A percentile compares a stretch with the other conserved stretches of the same genome.
Evolutionary conservation across 768 basidiomycete species (phyloP).

Genomic region (Phaeotremella skinneri): DNA sequence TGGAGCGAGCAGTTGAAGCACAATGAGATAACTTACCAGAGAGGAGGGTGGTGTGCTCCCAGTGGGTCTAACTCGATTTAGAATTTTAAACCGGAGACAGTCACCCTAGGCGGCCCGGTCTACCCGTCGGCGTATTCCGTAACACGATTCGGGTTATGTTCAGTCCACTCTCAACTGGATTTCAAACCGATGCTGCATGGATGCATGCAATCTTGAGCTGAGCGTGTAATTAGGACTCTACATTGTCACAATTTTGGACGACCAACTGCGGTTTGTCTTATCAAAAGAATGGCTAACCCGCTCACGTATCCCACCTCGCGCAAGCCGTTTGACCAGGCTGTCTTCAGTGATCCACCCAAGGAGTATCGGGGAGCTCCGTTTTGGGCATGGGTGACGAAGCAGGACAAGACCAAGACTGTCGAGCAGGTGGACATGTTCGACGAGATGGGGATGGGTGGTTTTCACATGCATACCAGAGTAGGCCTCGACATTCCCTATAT

Average conservation of each 20-base stretch:
- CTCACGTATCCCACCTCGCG: constrained; percentile 29
- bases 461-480: constrained; percentile 39
- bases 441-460: constrained; percentile 37
- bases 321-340: constrained; percentile 21
- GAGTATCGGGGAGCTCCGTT: constrained; percentile 39
- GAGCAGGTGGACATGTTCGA: constrained; percentile 25
- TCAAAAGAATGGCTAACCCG: constrained; percentile 23
- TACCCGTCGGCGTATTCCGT: not conserved
- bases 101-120: not conserved
- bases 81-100: no score
- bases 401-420: constrained; percentile 19
- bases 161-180: not conserved
- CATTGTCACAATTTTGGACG: no score
- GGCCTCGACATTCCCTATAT: constrained; percentile 40
- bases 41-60: no score
- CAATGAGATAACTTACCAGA: no score
- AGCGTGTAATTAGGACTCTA: no score
- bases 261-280: no score
- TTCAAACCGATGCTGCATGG: no score
- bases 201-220: no score
- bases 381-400: constrained; percentile 36
- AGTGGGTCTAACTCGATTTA: no score
- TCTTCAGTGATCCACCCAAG: constrained; percentile 24
- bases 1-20: no score
- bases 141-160: not conserved